phyloP scores from a whole-genome alignment of 805 yeast genomes.

The Candida sakaeoensis region DNA sequence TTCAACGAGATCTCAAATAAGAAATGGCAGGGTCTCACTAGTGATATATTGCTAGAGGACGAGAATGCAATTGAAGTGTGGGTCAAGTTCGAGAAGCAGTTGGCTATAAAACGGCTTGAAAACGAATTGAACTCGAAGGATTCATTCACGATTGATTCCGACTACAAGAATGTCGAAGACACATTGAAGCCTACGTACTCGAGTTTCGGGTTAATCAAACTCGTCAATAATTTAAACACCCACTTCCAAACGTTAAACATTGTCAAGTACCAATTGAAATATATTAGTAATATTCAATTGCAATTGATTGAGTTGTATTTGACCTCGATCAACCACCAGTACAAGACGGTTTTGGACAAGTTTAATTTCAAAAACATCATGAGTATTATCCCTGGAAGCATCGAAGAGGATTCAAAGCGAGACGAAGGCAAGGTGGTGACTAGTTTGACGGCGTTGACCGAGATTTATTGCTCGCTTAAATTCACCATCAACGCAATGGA shows the following conservation, averaged over 20 bases:
- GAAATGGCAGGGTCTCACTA: constrained; percentile 48
- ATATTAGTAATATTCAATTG: constrained; percentile 56
- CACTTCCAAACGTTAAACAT: constrained; percentile 50
- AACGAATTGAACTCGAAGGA: constrained; percentile 42
- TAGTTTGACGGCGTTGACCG: constrained; percentile 27
- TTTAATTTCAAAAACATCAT: constrained; percentile 29
- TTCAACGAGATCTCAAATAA: constrained; percentile 19
- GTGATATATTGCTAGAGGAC: constrained; percentile 29
- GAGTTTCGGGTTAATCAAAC: constrained; percentile 52
- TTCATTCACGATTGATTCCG: constrained; percentile 59
- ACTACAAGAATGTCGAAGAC: constrained; percentile 26
- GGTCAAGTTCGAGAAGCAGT: constrained; percentile 50
- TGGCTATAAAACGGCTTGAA: constrained; percentile 49
- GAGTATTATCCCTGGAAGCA: constrained; percentile 32
- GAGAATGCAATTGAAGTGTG: constrained; percentile 34
- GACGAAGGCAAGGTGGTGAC: constrained; percentile 13
- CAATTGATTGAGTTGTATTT: constrained; percentile 51
- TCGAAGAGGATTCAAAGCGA: constrained; percentile 23
- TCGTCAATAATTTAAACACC: constrained; percentile 53
- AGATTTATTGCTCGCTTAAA: constrained; percentile 32
- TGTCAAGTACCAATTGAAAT: constrained; percentile 51
- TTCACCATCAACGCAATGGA: constrained; percentile 27
- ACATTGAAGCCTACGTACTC: constrained; percentile 58
- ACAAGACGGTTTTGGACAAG: constrained; percentile 40
- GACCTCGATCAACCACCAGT: constrained; percentile 37